Percentiles rank a stretch among this genome's conserved stretches.
Conservation (phyloP, 768 basidiomycete genomes). For the Tulasnella sp. region DNA sequence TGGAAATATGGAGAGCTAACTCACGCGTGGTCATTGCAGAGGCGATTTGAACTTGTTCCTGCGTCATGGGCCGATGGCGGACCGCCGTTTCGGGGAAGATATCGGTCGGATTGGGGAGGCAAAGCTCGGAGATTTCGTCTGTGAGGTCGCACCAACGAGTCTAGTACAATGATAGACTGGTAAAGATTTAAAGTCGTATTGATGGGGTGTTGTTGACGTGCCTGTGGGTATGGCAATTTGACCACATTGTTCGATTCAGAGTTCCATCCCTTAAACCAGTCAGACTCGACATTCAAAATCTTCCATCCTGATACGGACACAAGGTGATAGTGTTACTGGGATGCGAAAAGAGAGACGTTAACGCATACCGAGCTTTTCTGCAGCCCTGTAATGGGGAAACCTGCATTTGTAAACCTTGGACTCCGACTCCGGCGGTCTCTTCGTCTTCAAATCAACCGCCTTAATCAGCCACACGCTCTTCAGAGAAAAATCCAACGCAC, state of each 20-base stretch:
- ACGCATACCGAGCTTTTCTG: slow-evolving; percentile 11
- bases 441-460: background rate
- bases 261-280: slow-evolving; percentile 3
- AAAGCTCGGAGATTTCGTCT: background rate
- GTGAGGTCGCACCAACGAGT: background rate
- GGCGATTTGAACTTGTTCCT: background rate
- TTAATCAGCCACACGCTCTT: background rate
- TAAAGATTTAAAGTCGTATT: background rate
- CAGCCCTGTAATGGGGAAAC: background rate
- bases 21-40: background rate
- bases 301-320: slow-evolving; percentile 1
- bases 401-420: too few relatives aligned
- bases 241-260: background rate
- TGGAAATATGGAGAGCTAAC: background rate
- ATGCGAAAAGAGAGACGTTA: background rate
- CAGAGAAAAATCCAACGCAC: background rate
- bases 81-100: slow-evolving; percentile 8
- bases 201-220: background rate
- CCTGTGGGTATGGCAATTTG: slow-evolving; percentile 8
- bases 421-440: too few relatives aligned
- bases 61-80: background rate
- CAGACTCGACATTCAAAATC: background rate
- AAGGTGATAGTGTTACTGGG: background rate
- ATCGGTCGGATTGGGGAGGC: background rate
- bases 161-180: background rate